A percentile compares a stretch with the other conserved stretches of the same genome.
phyloP scores from a whole-genome alignment of 208 protist species.

The Trypanosoma vivax region DNA sequence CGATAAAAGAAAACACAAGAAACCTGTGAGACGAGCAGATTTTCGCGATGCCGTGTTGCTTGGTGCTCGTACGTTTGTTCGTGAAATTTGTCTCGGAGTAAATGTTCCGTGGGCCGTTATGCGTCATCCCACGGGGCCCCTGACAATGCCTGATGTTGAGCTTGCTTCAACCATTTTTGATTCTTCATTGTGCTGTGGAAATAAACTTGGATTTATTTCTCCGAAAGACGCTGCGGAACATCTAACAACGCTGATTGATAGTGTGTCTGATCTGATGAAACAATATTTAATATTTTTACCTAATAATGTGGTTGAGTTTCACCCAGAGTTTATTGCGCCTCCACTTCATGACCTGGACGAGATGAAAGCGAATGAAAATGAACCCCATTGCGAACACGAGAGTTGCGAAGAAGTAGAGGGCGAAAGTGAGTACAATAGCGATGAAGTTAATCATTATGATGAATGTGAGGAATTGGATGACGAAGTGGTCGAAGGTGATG shows the following conservation, averaged over 20 bases:
- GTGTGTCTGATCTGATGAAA: constrained; percentile 41
- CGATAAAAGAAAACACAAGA: constrained; percentile 30
- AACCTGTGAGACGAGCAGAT: constrained; percentile 37
- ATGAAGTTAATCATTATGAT: constrained; percentile 23
- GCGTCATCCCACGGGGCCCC: constrained; percentile 36
- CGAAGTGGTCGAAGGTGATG: constrained; percentile 25
- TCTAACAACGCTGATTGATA: constrained; percentile 41
- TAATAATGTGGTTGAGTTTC: constrained; percentile 76
- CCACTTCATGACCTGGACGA: constrained; percentile 57
- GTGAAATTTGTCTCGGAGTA: constrained; percentile 64
- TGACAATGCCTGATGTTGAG: constrained; percentile 49
- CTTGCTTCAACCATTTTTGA: constrained; percentile 54
- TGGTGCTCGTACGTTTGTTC: constrained; percentile 75
- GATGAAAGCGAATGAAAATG: constrained; percentile 13
- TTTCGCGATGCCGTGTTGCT: constrained; percentile 60
- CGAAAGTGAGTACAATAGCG: constrained; percentile 11
- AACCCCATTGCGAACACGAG: constrained; percentile 9
- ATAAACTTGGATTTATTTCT: constrained; percentile 18
- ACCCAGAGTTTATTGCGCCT: constrained; percentile 58
- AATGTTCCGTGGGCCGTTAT: constrained; percentile 85
- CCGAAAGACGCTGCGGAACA: constrained; percentile 33
- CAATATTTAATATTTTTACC: constrained; percentile 65
- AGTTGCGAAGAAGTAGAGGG: constrained; percentile 17
- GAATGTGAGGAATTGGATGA: constrained; percentile 30
- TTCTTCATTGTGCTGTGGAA: constrained; percentile 37